Evolutionary conservation across 2,329 filamentous ascomycete genomes (phyloP), one percentile per base, ranked within the genome.

Genomic region (Atkinsonella texensis): DNA sequence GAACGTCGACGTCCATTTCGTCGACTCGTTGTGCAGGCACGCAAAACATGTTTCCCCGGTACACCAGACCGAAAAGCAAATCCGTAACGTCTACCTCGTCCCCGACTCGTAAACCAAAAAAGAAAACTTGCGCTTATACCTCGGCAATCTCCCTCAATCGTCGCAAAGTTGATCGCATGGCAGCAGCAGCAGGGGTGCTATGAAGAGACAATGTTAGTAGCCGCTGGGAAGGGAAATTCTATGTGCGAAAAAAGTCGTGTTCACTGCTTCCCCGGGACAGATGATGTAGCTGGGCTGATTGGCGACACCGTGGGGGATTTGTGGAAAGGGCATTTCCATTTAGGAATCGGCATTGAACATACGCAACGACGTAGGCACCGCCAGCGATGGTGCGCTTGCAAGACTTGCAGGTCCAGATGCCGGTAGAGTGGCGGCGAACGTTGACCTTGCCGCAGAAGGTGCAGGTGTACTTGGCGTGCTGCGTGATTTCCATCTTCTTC

Each of bases 401-500:
- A 56, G 85, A 81, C 74, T 83, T 85, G 87, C 93, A 98, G 74
- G 91, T 81, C 91, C 91, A 96, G 81, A 95, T 96, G 67, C 90
- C 90, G 65, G 91, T 87, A 59, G 88, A 84, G 70, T 89, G 80
- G 69, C 91, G 85, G 80, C 89, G 89, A 70, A 95, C 89, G 66
- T 85, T 87, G 72, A 83, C 85, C 85, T 97, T 97, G 70, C 91
- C 91, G 83, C 89, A 95, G 87, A 97, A 98, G 62, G 90, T 91
- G 84, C 91, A 97, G 70, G 84, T 84, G 70, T 96, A 97, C 74
- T 86, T 86, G 78, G 89, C 89, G 81, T 98, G 93, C 77, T 97
- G 93, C 68, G 88, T 87, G 74, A 97, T 87, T 85, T 97, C 93
- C 86, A 96, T 95, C 87, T 96, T 96, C 89, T 97, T 97, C 71